These are phyloP conservation scores for Pyrus bretschneideri DNA, from an alignment of 306 rosid species.

Conservation along the genomic window DNA sequence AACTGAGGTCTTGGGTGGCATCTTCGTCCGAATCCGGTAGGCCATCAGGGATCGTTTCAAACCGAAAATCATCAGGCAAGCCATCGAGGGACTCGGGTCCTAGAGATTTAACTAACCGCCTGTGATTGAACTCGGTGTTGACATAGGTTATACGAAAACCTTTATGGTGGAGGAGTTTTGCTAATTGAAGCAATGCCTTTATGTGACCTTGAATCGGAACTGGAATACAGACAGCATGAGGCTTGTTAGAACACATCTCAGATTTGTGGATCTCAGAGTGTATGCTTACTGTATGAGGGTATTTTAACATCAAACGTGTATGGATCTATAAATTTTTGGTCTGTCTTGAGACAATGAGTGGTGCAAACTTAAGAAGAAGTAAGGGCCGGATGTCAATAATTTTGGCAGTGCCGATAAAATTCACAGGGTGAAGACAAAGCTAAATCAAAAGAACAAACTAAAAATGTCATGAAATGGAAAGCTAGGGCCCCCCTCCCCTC, in stretches of 20 bases:
- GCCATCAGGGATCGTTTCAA: not conserved
- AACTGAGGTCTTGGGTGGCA: not conserved
- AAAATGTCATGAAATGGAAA: too few species aligned
- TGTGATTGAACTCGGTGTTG: not conserved
- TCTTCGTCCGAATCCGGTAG: not conserved
- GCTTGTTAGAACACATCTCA: not conserved
- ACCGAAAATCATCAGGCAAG: not conserved
- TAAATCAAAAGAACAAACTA: too few species aligned
- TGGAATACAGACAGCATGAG: not conserved
- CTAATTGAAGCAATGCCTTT: not conserved
- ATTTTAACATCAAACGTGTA: too few species aligned
- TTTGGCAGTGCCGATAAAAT: too few species aligned
- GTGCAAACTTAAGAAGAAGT: too few species aligned
- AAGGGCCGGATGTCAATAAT: too few species aligned
- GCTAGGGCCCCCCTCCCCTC: too few species aligned
- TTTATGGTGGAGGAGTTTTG: not conserved
- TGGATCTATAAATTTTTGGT: too few species aligned
- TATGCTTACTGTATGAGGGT: too few species aligned
- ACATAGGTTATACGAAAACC: not conserved
- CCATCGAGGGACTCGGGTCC: not conserved
- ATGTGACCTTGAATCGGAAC: not conserved
- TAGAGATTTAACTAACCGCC: not conserved
- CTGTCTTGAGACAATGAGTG: too few species aligned
- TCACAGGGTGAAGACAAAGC: too few species aligned
- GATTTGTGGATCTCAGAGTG: too few species aligned